These are phyloP conservation scores for Termitomyces heimii DNA, from an alignment of 768 basidiomycete species.

Conservation along the genomic window DNA sequence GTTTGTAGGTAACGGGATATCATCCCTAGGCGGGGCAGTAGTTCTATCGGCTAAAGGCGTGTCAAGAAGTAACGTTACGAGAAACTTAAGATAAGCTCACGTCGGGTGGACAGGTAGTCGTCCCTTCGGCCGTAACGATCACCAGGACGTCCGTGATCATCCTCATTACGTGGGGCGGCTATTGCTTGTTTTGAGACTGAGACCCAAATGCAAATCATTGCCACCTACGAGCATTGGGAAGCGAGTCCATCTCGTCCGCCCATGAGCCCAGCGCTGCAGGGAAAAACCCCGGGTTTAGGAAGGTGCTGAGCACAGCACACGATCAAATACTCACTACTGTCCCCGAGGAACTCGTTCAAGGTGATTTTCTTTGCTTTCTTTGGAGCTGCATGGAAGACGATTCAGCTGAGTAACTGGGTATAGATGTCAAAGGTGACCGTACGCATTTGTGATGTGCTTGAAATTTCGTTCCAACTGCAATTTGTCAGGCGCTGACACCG, in stretches of 20 bases:
- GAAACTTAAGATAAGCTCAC: slow-evolving; percentile 33
- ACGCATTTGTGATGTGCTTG: slow-evolving; percentile 15
- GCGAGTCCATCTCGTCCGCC: slow-evolving; percentile 96
- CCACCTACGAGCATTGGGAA: slow-evolving; percentile 89
- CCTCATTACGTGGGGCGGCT: slow-evolving; percentile 71
- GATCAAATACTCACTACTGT: slow-evolving; percentile 55
- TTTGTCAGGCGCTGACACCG: slow-evolving; percentile 8
- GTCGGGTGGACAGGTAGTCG: slow-evolving; percentile 57
- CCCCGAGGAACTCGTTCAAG: slow-evolving; percentile 88
- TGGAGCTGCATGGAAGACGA: slow-evolving; percentile 49
- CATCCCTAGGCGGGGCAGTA: slow-evolving; percentile 63
- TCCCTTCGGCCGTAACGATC: slow-evolving; percentile 57
- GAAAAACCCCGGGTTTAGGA: slow-evolving; percentile 10
- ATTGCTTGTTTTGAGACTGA: slow-evolving; percentile 13
- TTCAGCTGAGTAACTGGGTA: background rate
- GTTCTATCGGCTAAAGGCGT: slow-evolving; percentile 46
- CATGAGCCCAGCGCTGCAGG: slow-evolving; percentile 80
- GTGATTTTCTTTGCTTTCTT: slow-evolving; percentile 93
- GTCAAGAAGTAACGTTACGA: background rate
- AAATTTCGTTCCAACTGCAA: slow-evolving; percentile 13
- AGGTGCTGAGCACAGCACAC: slow-evolving; percentile 7
- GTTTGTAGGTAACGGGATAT: slow-evolving; percentile 90
- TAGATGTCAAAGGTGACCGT: slow-evolving; percentile 2
- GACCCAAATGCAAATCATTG: background rate
- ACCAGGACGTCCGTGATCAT: slow-evolving; percentile 46